Evolutionary conservation across 371 early-diverging fungal species (phyloP), one percentile per base, ranked within the genome.

Genomic region (Mucor irregularis): DNA sequence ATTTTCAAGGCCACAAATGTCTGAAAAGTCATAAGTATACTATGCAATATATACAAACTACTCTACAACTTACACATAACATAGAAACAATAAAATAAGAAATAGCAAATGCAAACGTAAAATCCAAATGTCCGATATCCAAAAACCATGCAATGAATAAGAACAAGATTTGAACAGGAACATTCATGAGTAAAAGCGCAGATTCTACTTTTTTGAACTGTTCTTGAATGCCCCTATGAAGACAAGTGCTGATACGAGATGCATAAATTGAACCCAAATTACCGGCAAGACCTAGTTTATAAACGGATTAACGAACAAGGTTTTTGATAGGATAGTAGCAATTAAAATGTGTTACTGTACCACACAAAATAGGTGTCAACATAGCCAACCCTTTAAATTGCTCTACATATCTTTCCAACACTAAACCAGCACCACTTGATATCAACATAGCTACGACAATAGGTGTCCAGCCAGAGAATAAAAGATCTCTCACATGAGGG

Each of bases 261-360:
- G 90, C 91, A 61, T 89, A 93, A 19, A 94, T 88, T 7, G 90
- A 88, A 1, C 91, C 90, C 19, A 94, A 66, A 63, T 94, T 94
- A 19, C 95, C 94, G 14, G 86, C 82, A 24, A 80, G 38, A 40
- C 77, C 74, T 66, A 53, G 33, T 26, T 25, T 30, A 10, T 8
- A 7, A 22, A 22, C 16, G 13, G 21, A 5, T 7, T 6, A n/a
- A 13, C 14, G n/a, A 22, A 49, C 35, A 22, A 11, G 22, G 34
- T 9, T 45, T 34, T 21, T 49, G 34, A 14, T 13, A n/a, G n/a
- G n/a, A n/a, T n/a, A n/a, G n/a, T n/a, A n/a, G n/a, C n/a, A n/a
- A n/a, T n/a, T n/a, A n/a, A n/a, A n/a, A n/a, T n/a, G n/a, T n/a
- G n/a, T 5, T 42, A 29, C 42, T 34, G 78, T 65, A 49, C 88